These are phyloP conservation scores for Kalmusia sp. DNA, from an alignment of 2,329 filamentous ascomycete species.

Conservation along the genomic window DNA sequence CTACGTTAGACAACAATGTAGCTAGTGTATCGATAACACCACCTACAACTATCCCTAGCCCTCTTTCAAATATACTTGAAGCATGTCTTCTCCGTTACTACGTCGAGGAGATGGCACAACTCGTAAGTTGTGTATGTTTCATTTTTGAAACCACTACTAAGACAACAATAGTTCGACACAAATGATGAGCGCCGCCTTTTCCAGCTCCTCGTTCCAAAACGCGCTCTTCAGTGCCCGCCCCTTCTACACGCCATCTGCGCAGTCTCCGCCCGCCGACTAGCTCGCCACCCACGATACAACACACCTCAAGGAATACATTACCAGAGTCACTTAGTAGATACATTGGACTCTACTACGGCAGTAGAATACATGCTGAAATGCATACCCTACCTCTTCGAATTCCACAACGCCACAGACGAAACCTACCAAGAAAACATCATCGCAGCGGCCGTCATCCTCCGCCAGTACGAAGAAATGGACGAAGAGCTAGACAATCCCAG, in stretches of 20 bases:
- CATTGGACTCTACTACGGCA: not conserved
- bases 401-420: not conserved
- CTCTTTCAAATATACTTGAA: not conserved
- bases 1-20: not conserved
- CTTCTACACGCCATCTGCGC: slow-evolving; percentile 4
- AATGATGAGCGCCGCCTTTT: not conserved
- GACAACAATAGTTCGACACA: not conserved
- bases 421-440: slow-evolving; percentile 1
- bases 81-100: slow-evolving; percentile 4
- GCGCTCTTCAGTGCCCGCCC: not conserved
- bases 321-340: not conserved
- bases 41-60: not conserved
- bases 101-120: slow-evolving; percentile 1
- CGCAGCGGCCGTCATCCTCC: slow-evolving; percentile 2
- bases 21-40: not conserved
- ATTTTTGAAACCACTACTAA: not conserved
- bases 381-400: not conserved
- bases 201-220: not conserved
- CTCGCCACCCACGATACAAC: not conserved
- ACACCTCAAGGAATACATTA: slow-evolving; percentile 1
- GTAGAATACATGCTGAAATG: slow-evolving; percentile 8
- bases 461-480: slow-evolving; percentile 4
- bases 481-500: not conserved
- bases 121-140: not conserved
- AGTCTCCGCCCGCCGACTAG: not conserved